Base-by-base conservation (phyloP, 2,329 filamentous ascomycete species). In the Parastagonospora avenae region DNA sequence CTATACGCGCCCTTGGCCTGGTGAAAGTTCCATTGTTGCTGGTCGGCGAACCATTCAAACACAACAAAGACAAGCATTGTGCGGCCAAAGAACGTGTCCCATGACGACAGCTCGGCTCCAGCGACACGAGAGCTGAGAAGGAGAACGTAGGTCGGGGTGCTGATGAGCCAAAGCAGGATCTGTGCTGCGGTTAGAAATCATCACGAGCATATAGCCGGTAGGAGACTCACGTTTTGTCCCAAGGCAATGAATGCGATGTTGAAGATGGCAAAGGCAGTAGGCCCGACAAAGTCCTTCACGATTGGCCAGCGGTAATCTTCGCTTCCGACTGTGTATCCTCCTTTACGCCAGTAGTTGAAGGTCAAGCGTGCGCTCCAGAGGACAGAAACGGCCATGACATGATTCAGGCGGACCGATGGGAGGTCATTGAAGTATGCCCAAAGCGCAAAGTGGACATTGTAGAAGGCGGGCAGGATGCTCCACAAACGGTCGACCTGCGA, bases 271-370 rank as follows among this genome's bases (percentile, higher is more conserved):
- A 96, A 96, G 19, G 86, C 70, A 33, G 81, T 78, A 1, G 79
- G 77, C 6, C 84, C 85, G 16, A 92, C 80, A 32, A 85, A 78
- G 27, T 82, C 78, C 68, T 87, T 87, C 45, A 97, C 78, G 48
- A 92, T 85, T 49, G 82, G 80, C 93, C 94, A 99, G 76, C 94
- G 85, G 74, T 99, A 99, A 74, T 99, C 94, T 75, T 99, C 93
- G 12, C 89, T 92, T 32, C 94, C 93, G 57, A 92, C 80, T 12
- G 82, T 79, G 73, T 99, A 99, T 19, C 94, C 94, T 33, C 94
- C 94, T 73, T 91, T 96, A 51, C 94, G 88, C 87, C 90, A 96
- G 77, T 97, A 99, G 76, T 99, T 99, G 80, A 85, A 97, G 2
- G 93, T 97, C 74, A 99, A 79, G 9, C 94, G 89, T 77, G 92